A percentile compares a stretch with the other conserved stretches of the same genome.
Evolutionary conservation across 1,284 basidiomycete genomes (phyloP).

Genomic region (Ganoderma resinaceum): DNA sequence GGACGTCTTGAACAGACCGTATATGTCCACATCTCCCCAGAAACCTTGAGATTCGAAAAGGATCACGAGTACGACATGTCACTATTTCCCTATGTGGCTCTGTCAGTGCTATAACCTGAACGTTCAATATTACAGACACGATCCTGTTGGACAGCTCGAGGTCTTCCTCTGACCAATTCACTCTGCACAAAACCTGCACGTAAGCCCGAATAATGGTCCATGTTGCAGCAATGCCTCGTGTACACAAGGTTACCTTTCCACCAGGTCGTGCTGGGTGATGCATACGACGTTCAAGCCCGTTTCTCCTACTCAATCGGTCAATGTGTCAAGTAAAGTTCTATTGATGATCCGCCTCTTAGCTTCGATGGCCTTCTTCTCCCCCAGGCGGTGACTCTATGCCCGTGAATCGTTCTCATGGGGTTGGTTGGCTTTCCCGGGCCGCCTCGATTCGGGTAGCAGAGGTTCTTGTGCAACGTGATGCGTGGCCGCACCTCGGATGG

Average conservation of each 20-base stretch:
- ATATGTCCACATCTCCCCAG: neutral
- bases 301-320: neutral
- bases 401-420: conserved; percentile 23
- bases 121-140: neutral
- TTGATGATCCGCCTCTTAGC: conserved; percentile 12
- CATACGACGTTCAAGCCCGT: neutral
- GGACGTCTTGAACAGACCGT: neutral
- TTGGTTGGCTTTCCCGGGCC: neutral
- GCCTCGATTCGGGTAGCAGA: conserved; percentile 9
- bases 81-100: neutral
- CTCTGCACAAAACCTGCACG: neutral
- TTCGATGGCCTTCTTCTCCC: neutral
- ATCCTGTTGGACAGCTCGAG: neutral
- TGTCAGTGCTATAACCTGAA: neutral
- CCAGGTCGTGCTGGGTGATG: neutral
- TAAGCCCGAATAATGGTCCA: neutral
- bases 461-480: conserved; percentile 14
- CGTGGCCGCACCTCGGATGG: neutral
- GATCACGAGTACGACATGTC: neutral
- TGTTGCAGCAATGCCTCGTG: neutral
- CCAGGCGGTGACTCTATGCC: conserved; percentile 25
- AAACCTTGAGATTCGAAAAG: neutral
- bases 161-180: neutral
- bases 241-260: neutral
- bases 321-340: conserved; percentile 11